A percentile compares a stretch with the other conserved stretches of the same genome.
These are phyloP conservation scores for Phytophthora ohioensis DNA, from an alignment of 352 stramenopile genomes.

Conservation along the genomic window DNA sequence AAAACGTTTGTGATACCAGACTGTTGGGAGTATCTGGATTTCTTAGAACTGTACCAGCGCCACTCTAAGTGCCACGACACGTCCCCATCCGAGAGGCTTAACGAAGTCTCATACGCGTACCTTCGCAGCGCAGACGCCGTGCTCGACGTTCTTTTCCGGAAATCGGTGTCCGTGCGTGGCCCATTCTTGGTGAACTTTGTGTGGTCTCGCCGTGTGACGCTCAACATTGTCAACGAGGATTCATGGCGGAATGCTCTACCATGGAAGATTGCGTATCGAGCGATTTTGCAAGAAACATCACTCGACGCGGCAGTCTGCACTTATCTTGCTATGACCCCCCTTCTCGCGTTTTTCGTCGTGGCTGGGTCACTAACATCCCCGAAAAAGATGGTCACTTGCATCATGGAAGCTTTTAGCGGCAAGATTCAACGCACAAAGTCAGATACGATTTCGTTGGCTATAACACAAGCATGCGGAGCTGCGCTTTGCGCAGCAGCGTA, in stretches of 20 bases:
- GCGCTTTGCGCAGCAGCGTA: conserved; percentile 48
- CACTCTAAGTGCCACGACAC: conserved; percentile 34
- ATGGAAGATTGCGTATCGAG: conserved; percentile 49
- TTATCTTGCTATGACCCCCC: conserved; percentile 48
- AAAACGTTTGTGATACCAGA: conserved; percentile 32
- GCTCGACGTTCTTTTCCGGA: conserved; percentile 36
- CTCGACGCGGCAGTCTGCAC: conserved; percentile 35
- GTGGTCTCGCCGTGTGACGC: conserved; percentile 50
- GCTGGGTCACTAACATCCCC: conserved; percentile 41
- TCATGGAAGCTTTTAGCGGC: conserved; percentile 51
- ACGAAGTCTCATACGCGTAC: conserved; percentile 35
- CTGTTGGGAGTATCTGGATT: conserved; percentile 48
- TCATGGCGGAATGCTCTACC: conserved; percentile 53
- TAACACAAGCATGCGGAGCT: conserved; percentile 45
- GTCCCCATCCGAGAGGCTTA: conserved; percentile 21
- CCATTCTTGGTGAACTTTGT: conserved; percentile 56
- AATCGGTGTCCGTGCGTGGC: conserved; percentile 36
- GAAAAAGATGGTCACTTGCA: conserved; percentile 46
- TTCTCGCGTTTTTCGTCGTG: conserved; percentile 56
- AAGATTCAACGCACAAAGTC: conserved; percentile 48
- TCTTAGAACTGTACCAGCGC: conserved; percentile 41
- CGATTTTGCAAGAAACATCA: conserved; percentile 45
- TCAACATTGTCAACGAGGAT: conserved; percentile 43
- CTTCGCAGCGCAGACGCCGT: conserved; percentile 32
- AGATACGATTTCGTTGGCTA: conserved; percentile 29